Percentiles rank a stretch among this genome's conserved stretches.
phyloP scores from a whole-genome alignment of 2,329 filamentous ascomycete genomes.

The Alternaria gansuensis region DNA sequence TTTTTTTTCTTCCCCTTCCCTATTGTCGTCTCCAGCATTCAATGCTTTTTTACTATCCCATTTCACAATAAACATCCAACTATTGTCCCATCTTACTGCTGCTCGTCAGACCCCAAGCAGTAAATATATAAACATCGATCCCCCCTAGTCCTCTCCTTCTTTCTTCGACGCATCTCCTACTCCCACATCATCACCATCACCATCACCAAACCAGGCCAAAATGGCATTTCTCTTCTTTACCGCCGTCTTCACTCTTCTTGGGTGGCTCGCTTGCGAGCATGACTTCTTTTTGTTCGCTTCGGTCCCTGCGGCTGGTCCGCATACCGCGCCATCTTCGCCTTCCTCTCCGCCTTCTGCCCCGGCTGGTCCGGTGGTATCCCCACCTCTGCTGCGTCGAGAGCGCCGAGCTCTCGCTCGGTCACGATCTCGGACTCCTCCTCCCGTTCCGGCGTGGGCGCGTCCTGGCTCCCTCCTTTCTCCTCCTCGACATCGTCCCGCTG shows the following conservation, averaged over 20 bases:
- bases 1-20: background rate
- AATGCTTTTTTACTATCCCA: background rate
- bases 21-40: conserved; percentile 7
- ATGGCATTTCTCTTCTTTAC: conserved; percentile 19
- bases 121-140: background rate
- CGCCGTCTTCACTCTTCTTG: conserved; percentile 13
- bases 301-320: conserved; percentile 12
- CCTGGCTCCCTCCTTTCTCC: conserved; percentile 9
- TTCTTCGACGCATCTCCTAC: conserved; percentile 7
- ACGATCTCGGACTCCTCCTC: conserved; percentile 2
- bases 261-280: conserved; percentile 15
- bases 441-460: background rate
- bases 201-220: background rate
- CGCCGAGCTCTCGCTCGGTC: conserved; percentile 11
- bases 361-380: conserved; percentile 6
- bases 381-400: conserved; percentile 6
- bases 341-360: conserved; percentile 3
- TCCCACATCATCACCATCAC: background rate
- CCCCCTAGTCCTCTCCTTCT: background rate
- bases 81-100: background rate
- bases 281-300: background rate
- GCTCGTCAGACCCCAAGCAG: background rate
- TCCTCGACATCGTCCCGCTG: background rate
- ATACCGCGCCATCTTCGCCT: background rate
- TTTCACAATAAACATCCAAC: background rate